phyloP scores from a whole-genome alignment of 495 filamentous ascomycete species.

The Tuber indicum region DNA sequence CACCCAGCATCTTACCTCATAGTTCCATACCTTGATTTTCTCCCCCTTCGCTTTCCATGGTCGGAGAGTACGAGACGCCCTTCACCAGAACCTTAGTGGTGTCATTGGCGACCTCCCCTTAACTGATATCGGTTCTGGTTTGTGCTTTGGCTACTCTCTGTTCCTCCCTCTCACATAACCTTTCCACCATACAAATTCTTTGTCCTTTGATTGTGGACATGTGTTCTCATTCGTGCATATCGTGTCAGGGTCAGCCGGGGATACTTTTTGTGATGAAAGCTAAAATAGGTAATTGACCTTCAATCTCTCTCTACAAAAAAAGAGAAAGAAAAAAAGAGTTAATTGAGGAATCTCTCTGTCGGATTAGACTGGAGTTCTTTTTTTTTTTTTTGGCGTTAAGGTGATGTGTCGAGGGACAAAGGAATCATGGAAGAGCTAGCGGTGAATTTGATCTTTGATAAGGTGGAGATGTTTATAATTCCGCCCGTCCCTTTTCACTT shows the following conservation, averaged over 20 bases:
- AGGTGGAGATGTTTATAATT: neutral
- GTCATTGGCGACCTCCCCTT: no score
- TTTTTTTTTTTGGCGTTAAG: neutral
- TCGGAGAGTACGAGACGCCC: no score
- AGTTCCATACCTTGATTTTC: constrained; percentile 80
- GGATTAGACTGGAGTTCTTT: no score
- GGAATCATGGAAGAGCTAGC: neutral
- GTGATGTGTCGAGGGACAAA: neutral
- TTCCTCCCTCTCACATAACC: neutral
- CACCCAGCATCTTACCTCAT: constrained; percentile 86
- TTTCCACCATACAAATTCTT: neutral
- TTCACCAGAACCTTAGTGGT: no score
- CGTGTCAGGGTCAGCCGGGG: neutral
- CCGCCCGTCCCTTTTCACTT: neutral
- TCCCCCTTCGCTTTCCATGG: constrained; percentile 65
- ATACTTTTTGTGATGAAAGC: neutral
- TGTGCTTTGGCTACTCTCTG: neutral
- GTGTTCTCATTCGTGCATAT: neutral
- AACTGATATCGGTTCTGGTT: no score
- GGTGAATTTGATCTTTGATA: neutral
- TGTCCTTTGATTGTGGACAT: neutral
- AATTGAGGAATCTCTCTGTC: neutral
- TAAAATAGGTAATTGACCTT: neutral
- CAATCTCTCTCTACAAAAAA: neutral
- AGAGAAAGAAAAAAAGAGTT: no score